Base-by-base conservation (phyloP, 2,329 filamentous ascomycete species). In the Gliomastix tumulicola region DNA sequence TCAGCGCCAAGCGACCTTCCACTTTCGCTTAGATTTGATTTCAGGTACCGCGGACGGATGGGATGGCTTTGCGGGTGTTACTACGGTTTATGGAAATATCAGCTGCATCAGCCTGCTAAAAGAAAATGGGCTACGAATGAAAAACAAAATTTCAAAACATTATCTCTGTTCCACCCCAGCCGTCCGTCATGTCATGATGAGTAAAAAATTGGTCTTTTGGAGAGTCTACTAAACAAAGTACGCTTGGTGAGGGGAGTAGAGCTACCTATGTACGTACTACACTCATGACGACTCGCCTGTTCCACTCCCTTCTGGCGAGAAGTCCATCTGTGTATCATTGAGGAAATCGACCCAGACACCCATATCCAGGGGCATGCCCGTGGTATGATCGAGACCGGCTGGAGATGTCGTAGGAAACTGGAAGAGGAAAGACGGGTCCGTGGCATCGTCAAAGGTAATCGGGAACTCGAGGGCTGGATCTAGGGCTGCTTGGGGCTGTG, bases 11-110 rank as follows among this genome's bases (percentile, higher is more conserved):
- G 73, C 84, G 92, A 72, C 92, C 92, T 61, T 87, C 87, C 62
- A 98, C 92, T 68, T 97, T 97, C 79, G 92, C 88, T 79, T 97
- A 88, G 79, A 77, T 63, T 70, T 64, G 67, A n/a, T 68, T 68
- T 64, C 60, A 63, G 65, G 62, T 70, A 63, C 56, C 51, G 58
- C 19, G 56, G 60, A 62, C 56, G 65, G 60, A 63, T 68, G 64
- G 69, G 64, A 62, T 70, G 65, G 67, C 62, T 73, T 63, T 68
- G 65, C 66, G 60, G 73, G 72, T 76, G 72, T 77, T 76, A 73
- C 62, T 69, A 71, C 60, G 69, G 70, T 67, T 71, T 65, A 73
- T 70, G 68, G 71, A 74, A 71, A 70, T 68, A 66, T 69, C 65
- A 66, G 65, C 63, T 68, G 68, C 70, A 74, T 73, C 66, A 70